Conservation (phyloP, 768 basidiomycete genomes). For the Mycena chlorophos region DNA sequence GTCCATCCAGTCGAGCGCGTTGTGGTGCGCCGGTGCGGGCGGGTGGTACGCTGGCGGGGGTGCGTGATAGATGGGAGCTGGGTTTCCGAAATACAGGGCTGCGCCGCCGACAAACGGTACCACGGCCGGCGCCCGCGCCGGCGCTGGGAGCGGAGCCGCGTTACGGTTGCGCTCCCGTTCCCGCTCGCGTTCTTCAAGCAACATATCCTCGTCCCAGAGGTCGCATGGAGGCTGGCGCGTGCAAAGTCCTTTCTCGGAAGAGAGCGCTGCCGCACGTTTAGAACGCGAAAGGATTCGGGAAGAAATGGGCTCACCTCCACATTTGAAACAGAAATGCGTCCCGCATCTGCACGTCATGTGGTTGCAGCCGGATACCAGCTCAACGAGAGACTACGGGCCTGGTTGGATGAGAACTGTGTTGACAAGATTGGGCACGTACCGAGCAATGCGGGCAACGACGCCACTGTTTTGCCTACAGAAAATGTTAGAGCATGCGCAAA, state of each 20-base stretch:
- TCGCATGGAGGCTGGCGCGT: constrained; percentile 35
- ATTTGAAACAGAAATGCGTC: constrained; percentile 44
- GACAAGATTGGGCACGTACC: constrained; percentile 8
- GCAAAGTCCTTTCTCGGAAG: constrained; percentile 29
- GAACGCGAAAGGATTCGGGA: neutral
- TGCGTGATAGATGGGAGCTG: neutral
- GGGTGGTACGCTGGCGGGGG: constrained; percentile 12
- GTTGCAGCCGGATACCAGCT: constrained; percentile 36
- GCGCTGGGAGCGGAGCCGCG: constrained; percentile 5
- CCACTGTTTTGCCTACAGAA: constrained; percentile 37
- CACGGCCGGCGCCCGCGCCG: neutral
- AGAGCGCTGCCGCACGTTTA: constrained; percentile 5
- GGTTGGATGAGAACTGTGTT: neutral
- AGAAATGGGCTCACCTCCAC: constrained; percentile 32
- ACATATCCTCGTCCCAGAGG: constrained; percentile 40
- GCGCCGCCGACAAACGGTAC: neutral
- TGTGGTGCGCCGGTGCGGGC: neutral
- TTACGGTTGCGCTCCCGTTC: constrained; percentile 20
- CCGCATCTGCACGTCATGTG: constrained; percentile 44
- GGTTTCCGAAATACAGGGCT: neutral
- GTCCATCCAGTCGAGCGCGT: constrained; percentile 25
- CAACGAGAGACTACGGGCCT: constrained; percentile 31
- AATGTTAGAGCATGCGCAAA: neutral
- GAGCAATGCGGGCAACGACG: constrained; percentile 38
- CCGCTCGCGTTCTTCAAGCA: constrained; percentile 34